Evolutionary conservation across 306 rosid species (phyloP).

Genomic region (Glycyrrhiza uralensis): DNA sequence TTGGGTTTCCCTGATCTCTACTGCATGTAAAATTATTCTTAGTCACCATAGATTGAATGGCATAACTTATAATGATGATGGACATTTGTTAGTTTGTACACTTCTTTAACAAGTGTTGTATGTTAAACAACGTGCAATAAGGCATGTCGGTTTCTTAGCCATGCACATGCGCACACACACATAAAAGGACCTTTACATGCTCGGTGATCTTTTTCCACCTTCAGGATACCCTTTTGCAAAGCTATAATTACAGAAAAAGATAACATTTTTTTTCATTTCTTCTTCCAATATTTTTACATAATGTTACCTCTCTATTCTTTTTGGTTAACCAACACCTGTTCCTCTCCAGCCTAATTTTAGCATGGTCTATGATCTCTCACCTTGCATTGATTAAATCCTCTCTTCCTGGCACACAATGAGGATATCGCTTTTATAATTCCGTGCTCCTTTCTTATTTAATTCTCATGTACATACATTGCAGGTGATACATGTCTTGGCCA

Average conservation of each 20-base stretch:
- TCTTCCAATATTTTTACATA: not conserved
- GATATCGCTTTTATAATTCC: slow-evolving; percentile 13
- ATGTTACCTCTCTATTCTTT: not conserved
- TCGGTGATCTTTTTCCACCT: not conserved
- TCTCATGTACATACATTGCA: slow-evolving; percentile 26
- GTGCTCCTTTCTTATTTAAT: slow-evolving; percentile 19
- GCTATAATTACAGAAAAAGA: not conserved
- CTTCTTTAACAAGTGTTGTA: not conserved
- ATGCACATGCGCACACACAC: too few species aligned
- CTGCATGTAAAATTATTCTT: slow-evolving; percentile 17
- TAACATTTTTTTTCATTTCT: not conserved
- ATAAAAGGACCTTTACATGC: not conserved
- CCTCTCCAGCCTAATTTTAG: not conserved
- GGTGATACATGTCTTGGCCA: slow-evolving; percentile 24
- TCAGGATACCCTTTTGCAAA: slow-evolving; percentile 8
- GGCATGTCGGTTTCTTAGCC: slow-evolving; percentile 24
- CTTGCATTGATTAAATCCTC: slow-evolving; percentile 3
- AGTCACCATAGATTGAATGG: not conserved
- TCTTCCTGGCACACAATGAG: not conserved
- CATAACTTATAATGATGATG: not conserved
- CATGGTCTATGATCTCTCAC: not conserved
- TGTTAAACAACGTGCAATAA: not conserved
- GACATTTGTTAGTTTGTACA: slow-evolving; percentile 13
- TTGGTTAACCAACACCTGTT: not conserved
- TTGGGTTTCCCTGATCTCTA: slow-evolving; percentile 27